Base-by-base conservation (phyloP, 1,284 basidiomycete genomes). In the Ustilago crameri region DNA sequence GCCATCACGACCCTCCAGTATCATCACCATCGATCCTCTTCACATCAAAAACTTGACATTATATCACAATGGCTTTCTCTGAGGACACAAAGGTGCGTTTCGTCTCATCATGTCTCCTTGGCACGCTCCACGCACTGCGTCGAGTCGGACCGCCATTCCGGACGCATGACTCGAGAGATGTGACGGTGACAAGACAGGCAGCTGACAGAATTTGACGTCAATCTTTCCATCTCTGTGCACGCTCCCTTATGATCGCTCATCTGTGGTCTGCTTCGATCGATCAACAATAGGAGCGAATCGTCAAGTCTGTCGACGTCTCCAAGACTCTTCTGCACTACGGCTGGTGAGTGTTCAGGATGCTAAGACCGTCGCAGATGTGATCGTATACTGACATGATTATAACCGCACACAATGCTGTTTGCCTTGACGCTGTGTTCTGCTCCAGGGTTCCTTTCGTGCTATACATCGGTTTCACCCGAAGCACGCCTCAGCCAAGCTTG, bases 381-480 rank as follows among this genome's bases (percentile, higher is more conserved):
- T 5, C 17, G 14, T 30, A 45, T 10, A 32, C 43, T 27, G 43
- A 42, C 41, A 26, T 10, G 9, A 14, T 14, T 37, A 17, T 5
- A 5, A 37, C 17, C 35, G 17, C 35, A 8, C 5, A 17, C 17
- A 12, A 42, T 51, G 30, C 51, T 38, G n/a, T 8, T 10, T 46
- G 8, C 26, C 17, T 9, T 41, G 27, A 5, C 30, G 12, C 12
- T 5, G 20, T 12, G 3, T 30, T 12, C 3, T 24, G n/a, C 8
- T 15, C 42, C 54, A 79, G 80, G 80, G 78, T 82, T 15, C 80
- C 80, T 32, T 82, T 82, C 51, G 78, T 82, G 30, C 75, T 82
- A 40, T 82, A 79, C 58, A 71, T 82, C 51, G 80, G 80, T 24
- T 82, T 76, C 72, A 78, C 78, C 51, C 69, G 73, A 51, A 79